Evolutionary conservation across 2,329 filamentous ascomycete genomes (phyloP), one percentile per base, ranked within the genome.

Genomic region (Lachnellula occidentalis): DNA sequence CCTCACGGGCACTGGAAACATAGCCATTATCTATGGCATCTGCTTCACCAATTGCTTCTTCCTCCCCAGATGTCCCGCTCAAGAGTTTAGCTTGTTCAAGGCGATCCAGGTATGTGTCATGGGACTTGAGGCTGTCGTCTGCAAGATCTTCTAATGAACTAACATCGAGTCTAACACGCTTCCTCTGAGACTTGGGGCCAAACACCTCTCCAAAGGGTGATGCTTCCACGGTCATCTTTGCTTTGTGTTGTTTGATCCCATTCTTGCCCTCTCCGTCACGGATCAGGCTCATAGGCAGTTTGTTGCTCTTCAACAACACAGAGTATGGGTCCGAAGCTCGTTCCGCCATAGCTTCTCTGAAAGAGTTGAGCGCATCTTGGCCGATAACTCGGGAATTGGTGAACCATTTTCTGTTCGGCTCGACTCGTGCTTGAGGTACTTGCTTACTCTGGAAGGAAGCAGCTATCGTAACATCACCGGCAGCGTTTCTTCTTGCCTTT

Each of bases 401-500:
- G 75, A 99, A 99, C 94, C 94, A 99, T 75, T 95, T 95, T 67
- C 94, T 82, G 74, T 97, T 95, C 48, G 94, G 94, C 76, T 97
- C 92, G 68, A 97, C 88, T 62, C 92, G 83, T 63, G 92, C 94
- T 56, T 80, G 83, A 46, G 92, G 92, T 21, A 86, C 74, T 36
- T 96, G 91, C 67, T 84, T 80, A 57, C 87, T 91, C 75, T 97
- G 92, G 73, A 84, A 96, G 15, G 83, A 80, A 48, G 91, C 91
- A 61, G 90, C 85, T 73, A 94, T 86, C 53, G 86, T 88, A 69
- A 99, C 87, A 66, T 92, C 85, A 67, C 94, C 94, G 12, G 81
- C 76, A 48, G 88, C 85, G 69, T 97, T 95, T 61, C 90, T 83
- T 72, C 87, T 82, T 11, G 90, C 82, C 69, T 87, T 90, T 62